Base-by-base conservation (phyloP, 768 basidiomycete genomes). In the Suillus clintonianus region DNA sequence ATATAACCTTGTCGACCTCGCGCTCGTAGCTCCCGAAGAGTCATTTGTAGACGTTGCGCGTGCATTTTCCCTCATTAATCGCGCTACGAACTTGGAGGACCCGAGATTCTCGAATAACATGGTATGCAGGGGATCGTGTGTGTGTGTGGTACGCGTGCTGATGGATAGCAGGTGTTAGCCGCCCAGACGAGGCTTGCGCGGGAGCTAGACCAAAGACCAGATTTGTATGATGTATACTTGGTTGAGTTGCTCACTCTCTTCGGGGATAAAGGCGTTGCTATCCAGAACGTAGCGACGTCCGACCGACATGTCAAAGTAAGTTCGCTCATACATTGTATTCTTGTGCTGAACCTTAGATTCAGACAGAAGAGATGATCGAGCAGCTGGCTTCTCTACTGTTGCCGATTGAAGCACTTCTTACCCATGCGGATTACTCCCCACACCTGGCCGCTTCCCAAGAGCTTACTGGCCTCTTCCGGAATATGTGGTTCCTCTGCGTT, bases 401-500 rank as follows among this genome's bases (percentile, higher is more conserved):
- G 27, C 94, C 96, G 2, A 94, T 99, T 62, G 95, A 97, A 71
- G 90, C 93, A 1, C 83, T 97, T 27, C 82, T 99, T 27, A 78
- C 82, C 39, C 92, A 95, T 69, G 68, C 76, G 15, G 86, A 89
- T 64, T 92, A 91, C 74, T 81, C 83, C 51, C 86, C 90, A 2
- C 83, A 87, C 39, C 59, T 80, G 19, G 76, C 82, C 32, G 76
- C 87, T 22, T 81, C 88, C 0, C 71, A 86, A 5, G 87, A 87
- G 27, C 72, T 94, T 14, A 87, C 90, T 13, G 80, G 87, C 5
- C 79, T 94, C 24, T 99, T 97, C 84, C 86, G 95, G 50, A 95
- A 94, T 70, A 83, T 95, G 77, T 99, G 97, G 97, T 95, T 96
- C 76, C 77, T 98, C 22, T 95, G 93, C 72, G 85, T 92, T 30